Base-by-base conservation (phyloP, 495 filamentous ascomycete genomes). In the Penicillium crystallinum region DNA sequence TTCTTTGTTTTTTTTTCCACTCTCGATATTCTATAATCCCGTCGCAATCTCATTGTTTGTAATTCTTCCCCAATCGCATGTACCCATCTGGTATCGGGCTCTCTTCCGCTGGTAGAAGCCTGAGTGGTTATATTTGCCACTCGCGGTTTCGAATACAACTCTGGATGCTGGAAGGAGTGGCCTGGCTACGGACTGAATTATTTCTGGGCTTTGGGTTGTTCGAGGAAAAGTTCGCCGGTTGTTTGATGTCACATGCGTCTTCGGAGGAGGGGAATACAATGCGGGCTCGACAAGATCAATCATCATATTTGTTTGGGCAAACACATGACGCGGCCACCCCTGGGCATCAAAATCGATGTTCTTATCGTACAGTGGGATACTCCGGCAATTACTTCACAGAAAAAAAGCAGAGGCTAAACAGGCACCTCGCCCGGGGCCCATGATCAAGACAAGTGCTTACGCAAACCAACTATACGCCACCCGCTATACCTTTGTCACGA, bases 401-500 rank as follows among this genome's bases (percentile, higher is more conserved):
- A 15, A 39, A 19, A 15, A n/a, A 15, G 12, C 37, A 27, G 29
- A 42, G 19, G 18, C 37, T 12, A 8, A 19, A 29, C 21, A n/a
- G 9, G 3, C 8, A 15, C 15, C 25, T 34, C 17, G 7, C 19
- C 29, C 12, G 38, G 22, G 4, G 1, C 17, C 21, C 27, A 25
- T 22, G 48, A 12, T 29, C 8, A 29, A 30, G 34, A 43, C 38
- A 30, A 48, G 25, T 14, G 5, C 23, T 48, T 18, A 31, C 27
- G 31, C 27, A 21, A 41, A 39, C 11, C 46, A 15, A 46, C 9
- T 19, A 46, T 29, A 57, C 46, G 47, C 53, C 45, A 59, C 59
- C 52, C 53, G 44, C 23, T 61, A 60, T 61, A 59, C 49, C 59
- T 52, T 67, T 62, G 48, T 65, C 66, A 62, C 70, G 42, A 71